phyloP scores from a whole-genome alignment of 768 basidiomycete species.

The Pleurotus giganteus region DNA sequence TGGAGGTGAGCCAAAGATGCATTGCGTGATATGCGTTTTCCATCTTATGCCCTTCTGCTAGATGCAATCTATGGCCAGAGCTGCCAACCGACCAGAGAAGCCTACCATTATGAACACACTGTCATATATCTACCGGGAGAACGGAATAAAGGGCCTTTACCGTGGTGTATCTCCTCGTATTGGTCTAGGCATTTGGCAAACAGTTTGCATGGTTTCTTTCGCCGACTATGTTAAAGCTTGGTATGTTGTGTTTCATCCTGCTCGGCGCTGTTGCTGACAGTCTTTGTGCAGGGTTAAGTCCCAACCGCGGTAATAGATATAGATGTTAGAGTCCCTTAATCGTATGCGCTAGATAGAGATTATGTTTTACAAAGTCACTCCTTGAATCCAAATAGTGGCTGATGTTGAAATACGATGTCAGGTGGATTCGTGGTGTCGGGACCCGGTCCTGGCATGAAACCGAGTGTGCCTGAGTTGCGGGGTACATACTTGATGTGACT shows the following conservation, averaged over 20 bases:
- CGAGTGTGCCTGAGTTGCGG: constrained; percentile 5
- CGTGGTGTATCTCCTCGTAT: constrained; percentile 97
- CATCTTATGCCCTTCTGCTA: constrained; percentile 28
- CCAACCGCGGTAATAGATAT: constrained; percentile 22
- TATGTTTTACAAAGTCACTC: not conserved
- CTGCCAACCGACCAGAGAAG: constrained; percentile 82
- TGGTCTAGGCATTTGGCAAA: constrained; percentile 95
- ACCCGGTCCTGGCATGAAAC: not conserved
- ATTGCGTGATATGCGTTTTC: not conserved
- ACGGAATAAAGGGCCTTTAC: constrained; percentile 95
- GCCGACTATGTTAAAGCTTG: constrained; percentile 94
- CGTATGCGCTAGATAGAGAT: constrained; percentile 5
- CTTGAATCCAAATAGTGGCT: too few relatives aligned
- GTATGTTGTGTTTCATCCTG: constrained; percentile 32
- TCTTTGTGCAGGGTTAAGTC: constrained; percentile 33
- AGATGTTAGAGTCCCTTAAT: constrained; percentile 6
- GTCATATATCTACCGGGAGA: constrained; percentile 93
- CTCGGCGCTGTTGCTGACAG: constrained; percentile 13
- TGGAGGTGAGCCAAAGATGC: constrained; percentile 61
- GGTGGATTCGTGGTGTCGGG: not conserved
- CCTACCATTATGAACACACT: constrained; percentile 90
- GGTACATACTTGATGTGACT: not conserved
- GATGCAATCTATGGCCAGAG: constrained; percentile 99
- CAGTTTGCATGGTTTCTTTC: constrained; percentile 98
- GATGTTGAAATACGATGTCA: too few relatives aligned